These are phyloP conservation scores for Solanum sejunctum DNA, from an alignment of 257 asterid genomes.

Conservation along the genomic window DNA sequence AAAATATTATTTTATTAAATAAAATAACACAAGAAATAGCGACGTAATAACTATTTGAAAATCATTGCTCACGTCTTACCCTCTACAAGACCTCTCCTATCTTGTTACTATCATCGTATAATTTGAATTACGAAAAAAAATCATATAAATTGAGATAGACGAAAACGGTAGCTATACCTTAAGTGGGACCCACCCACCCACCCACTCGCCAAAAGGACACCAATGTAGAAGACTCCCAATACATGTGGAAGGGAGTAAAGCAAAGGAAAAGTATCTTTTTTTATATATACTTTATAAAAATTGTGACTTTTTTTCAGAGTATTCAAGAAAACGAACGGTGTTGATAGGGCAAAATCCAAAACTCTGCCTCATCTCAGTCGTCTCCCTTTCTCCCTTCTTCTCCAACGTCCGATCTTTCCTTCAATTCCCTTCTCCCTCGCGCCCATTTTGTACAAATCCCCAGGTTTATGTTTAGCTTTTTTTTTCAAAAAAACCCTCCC, in stretches of 20 bases:
- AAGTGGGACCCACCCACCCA: background rate
- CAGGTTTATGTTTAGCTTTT: background rate
- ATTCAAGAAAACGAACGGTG: slow-evolving; percentile 46
- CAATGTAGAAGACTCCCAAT: background rate
- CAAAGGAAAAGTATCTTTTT: background rate
- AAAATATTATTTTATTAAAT: no score
- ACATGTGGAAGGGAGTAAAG: background rate
- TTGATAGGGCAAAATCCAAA: slow-evolving; percentile 33
- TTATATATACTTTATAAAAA: background rate
- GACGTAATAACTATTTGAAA: no score
- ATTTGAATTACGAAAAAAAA: background rate
- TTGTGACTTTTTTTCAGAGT: background rate
- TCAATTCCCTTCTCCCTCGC: background rate
- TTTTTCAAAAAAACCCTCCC: background rate
- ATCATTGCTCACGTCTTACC: background rate
- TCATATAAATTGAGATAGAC: background rate
- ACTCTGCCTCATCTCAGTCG: slow-evolving; percentile 62
- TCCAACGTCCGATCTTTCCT: slow-evolving; percentile 17
- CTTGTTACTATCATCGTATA: background rate
- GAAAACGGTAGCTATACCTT: background rate
- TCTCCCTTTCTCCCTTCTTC: slow-evolving; percentile 26
- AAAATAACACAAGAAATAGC: no score
- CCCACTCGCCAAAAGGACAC: background rate
- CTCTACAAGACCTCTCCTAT: background rate
- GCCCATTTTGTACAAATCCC: background rate